A percentile compares a stretch with the other conserved stretches of the same genome.
Conservation (phyloP, 2,329 filamentous ascomycete species). For the Cercospora janseana region DNA sequence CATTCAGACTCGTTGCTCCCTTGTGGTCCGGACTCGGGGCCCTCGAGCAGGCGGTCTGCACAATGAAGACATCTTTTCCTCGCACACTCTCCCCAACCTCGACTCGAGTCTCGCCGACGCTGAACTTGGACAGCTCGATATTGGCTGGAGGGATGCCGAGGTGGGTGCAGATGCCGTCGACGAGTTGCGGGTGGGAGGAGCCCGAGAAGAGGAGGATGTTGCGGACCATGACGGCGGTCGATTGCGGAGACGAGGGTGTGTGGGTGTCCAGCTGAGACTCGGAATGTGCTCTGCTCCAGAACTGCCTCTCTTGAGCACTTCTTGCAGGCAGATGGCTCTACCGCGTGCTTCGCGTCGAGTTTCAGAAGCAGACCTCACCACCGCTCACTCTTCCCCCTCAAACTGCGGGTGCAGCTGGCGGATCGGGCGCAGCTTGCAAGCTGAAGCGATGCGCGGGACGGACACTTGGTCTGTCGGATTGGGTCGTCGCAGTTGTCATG, state of each 20-base stretch:
- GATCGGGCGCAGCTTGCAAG: slow-evolving; percentile 10
- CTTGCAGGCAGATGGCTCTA: no score
- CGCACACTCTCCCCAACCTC: slow-evolving; percentile 96
- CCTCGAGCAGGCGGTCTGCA: slow-evolving; percentile 63
- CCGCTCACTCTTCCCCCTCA: not conserved
- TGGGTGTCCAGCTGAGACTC: no score
- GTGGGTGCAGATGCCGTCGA: slow-evolving; percentile 81
- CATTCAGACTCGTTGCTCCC: slow-evolving; percentile 55
- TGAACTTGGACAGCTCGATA: slow-evolving; percentile 86
- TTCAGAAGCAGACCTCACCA: not conserved
- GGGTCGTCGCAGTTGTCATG: slow-evolving; percentile 1
- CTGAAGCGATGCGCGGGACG: slow-evolving; percentile 6
- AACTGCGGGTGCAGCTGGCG: not conserved
- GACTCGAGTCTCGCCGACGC: slow-evolving; percentile 88
- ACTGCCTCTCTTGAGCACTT: no score
- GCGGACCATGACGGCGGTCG: slow-evolving; percentile 68
- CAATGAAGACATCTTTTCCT: slow-evolving; percentile 98
- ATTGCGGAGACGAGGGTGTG: no score
- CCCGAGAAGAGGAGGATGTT: slow-evolving; percentile 93
- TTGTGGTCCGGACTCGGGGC: slow-evolving; percentile 13
- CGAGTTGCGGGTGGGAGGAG: slow-evolving; percentile 85
- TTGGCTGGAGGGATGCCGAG: slow-evolving; percentile 83
- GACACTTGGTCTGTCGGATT: not conserved
- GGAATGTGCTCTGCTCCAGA: no score
- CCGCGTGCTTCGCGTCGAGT: no score